Evolutionary conservation across 1,139 yeast species (phyloP).

Genomic region (Pichia sp.): DNA sequence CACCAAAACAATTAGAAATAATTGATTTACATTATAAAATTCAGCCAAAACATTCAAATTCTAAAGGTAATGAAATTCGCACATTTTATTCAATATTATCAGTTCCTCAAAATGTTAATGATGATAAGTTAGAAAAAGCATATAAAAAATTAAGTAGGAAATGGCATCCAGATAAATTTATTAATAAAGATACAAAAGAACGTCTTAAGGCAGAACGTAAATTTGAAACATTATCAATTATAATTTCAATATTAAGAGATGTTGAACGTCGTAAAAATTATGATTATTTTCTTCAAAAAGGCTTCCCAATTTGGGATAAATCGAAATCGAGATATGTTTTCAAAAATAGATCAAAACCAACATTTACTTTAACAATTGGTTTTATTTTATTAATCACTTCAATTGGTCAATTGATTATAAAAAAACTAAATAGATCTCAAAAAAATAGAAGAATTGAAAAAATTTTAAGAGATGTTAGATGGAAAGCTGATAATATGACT

Average conservation of each 20-base stretch:
- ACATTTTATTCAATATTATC: slow-evolving; percentile 16
- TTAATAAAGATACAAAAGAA: slow-evolving; percentile 33
- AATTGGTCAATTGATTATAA: slow-evolving; percentile 13
- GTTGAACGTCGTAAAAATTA: slow-evolving; percentile 59
- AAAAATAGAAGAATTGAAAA: slow-evolving; percentile 16
- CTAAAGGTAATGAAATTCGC: slow-evolving; percentile 3
- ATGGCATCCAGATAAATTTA: slow-evolving; percentile 78
- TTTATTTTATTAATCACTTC: slow-evolving; percentile 10
- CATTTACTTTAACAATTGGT: slow-evolving; percentile 6
- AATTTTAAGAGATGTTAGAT: slow-evolving; percentile 17
- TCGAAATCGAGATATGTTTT: slow-evolving; percentile 11
- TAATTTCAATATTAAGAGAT: slow-evolving; percentile 65
- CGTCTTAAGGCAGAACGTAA: slow-evolving; percentile 43
- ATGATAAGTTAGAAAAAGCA: slow-evolving; percentile 62
- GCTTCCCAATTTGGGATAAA: slow-evolving; percentile 62
- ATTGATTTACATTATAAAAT: slow-evolving; percentile 15
- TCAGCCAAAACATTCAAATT: slow-evolving; percentile 17
- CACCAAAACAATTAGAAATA: slow-evolving; percentile 15
- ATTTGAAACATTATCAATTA: slow-evolving; percentile 69
- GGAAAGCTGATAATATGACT: slow-evolving; percentile 17
- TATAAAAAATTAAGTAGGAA: slow-evolving; percentile 64
- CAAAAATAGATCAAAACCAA: slow-evolving; percentile 15
- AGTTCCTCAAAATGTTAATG: slow-evolving; percentile 5
- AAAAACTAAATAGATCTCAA: slow-evolving; percentile 11
- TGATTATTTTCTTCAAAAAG: slow-evolving; percentile 76